These are phyloP conservation scores for Nicotiana otophora DNA, from an alignment of 257 asterid genomes.

Conservation along the genomic window DNA sequence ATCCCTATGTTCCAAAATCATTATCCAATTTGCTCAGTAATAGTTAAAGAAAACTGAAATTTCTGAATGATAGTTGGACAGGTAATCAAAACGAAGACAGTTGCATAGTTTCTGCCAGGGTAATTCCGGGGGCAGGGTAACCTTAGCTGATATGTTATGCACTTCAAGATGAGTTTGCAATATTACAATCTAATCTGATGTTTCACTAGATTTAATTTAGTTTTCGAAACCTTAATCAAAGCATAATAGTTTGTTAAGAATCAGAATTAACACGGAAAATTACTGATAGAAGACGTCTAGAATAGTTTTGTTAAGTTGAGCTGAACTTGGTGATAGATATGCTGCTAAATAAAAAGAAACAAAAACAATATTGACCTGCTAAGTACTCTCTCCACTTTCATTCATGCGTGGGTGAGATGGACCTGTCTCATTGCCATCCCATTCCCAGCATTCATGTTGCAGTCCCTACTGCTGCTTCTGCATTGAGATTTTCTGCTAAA, in stretches of 20 bases:
- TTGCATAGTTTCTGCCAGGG: neutral
- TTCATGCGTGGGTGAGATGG: no score
- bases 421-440: no score
- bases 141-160: neutral
- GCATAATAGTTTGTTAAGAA: neutral
- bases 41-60: neutral
- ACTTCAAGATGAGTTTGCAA: neutral
- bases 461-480: neutral
- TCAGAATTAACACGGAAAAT: neutral
- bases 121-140: neutral
- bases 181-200: neutral
- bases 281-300: neutral
- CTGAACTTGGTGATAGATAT: neutral
- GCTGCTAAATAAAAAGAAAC: no score
- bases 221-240: neutral
- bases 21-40: neutral
- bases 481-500: neutral
- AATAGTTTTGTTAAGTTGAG: neutral
- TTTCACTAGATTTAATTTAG: neutral
- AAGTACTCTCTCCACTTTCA: no score
- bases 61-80: neutral
- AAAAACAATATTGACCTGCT: no score
- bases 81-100: neutral
- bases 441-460: no score
- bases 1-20: neutral